phyloP scores from a whole-genome alignment of 1,139 yeast species.

The Zygosaccharomyces sapae region DNA sequence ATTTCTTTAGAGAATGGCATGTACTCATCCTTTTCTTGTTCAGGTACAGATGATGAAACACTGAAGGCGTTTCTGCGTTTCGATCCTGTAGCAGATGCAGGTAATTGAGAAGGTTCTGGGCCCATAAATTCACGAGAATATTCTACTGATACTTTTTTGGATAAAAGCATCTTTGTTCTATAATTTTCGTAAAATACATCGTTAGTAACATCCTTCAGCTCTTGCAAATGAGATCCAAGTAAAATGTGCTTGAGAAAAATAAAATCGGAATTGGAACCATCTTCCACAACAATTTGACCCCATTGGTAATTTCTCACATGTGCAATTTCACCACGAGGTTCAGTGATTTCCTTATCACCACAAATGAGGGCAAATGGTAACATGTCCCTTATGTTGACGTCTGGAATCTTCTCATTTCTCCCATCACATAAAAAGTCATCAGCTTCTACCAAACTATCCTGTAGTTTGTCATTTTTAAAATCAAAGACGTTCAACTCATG shows the following conservation, averaged over 20 bases:
- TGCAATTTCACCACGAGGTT: conserved; percentile 24
- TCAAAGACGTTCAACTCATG: conserved; percentile 49
- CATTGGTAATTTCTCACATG: conserved; percentile 44
- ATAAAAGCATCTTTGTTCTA: conserved; percentile 47
- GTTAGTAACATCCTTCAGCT: conserved; percentile 67
- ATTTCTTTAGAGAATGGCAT: conserved; percentile 12
- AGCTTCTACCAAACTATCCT: conserved; percentile 31
- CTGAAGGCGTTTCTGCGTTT: conserved; percentile 11
- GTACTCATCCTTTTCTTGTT: not conserved
- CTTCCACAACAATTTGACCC: conserved; percentile 47
- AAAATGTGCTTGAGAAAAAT: conserved; percentile 61
- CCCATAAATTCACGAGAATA: conserved; percentile 7
- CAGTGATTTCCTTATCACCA: conserved; percentile 38
- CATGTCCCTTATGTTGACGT: conserved; percentile 35
- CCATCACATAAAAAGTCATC: conserved; percentile 18
- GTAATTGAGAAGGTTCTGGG: conserved; percentile 1
- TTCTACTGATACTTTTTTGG: conserved; percentile 6
- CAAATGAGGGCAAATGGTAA: conserved; percentile 50
- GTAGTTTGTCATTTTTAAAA: conserved; percentile 41
- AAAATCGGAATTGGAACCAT: conserved; percentile 58
- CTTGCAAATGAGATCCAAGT: conserved; percentile 74
- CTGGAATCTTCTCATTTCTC: conserved; percentile 5
- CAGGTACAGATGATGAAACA: conserved; percentile 6
- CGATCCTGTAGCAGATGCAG: not conserved
- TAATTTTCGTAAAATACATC: conserved; percentile 63